A percentile compares a stretch with the other conserved stretches of the same genome.
These are phyloP conservation scores for Bipolaris cookei DNA, from an alignment of 2,329 filamentous ascomycete genomes.

Conservation along the genomic window DNA sequence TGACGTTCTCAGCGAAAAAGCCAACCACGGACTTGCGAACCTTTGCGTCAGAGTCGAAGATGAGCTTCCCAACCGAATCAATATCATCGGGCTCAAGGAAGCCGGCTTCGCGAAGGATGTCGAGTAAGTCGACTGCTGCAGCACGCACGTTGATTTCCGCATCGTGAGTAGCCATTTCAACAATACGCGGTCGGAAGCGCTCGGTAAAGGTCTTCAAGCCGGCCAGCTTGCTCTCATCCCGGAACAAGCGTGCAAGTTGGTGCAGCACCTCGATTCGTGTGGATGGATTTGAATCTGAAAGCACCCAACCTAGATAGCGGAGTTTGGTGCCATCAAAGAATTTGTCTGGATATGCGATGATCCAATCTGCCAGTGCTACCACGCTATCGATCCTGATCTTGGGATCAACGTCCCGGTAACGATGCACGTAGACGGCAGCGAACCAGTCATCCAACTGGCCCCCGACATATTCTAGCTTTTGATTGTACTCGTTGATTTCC, in stretches of 20 bases:
- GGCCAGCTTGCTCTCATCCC: slow-evolving; percentile 76
- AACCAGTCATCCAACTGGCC: slow-evolving; percentile 83
- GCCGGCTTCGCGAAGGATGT: slow-evolving; percentile 80
- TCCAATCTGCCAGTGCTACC: slow-evolving; percentile 86
- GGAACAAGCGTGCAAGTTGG: slow-evolving; percentile 80
- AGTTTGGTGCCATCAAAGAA: slow-evolving; percentile 92
- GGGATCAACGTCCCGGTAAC: slow-evolving; percentile 92
- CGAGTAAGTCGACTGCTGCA: slow-evolving; percentile 79
- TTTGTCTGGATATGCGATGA: slow-evolving; percentile 78
- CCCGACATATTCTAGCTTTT: slow-evolving; percentile 72
- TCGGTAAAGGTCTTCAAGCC: slow-evolving; percentile 90
- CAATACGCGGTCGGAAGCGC: slow-evolving; percentile 81
- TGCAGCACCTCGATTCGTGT: slow-evolving; percentile 86
- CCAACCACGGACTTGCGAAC: slow-evolving; percentile 87
- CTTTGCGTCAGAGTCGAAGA: slow-evolving; percentile 84
- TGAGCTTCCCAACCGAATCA: slow-evolving; percentile 82
- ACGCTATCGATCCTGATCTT: slow-evolving; percentile 89
- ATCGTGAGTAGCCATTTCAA: slow-evolving; percentile 91
- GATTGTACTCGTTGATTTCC: slow-evolving; percentile 72
- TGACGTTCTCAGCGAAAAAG: slow-evolving; percentile 89
- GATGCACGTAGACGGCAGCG: slow-evolving; percentile 90
- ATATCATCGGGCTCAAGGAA: slow-evolving; percentile 91
- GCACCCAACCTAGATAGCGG: slow-evolving; percentile 92
- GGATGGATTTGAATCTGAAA: slow-evolving; percentile 77
- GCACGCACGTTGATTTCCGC: slow-evolving; percentile 81